phyloP scores from a whole-genome alignment of 2,329 filamentous ascomycete genomes.

The Thelonectria discophora region DNA sequence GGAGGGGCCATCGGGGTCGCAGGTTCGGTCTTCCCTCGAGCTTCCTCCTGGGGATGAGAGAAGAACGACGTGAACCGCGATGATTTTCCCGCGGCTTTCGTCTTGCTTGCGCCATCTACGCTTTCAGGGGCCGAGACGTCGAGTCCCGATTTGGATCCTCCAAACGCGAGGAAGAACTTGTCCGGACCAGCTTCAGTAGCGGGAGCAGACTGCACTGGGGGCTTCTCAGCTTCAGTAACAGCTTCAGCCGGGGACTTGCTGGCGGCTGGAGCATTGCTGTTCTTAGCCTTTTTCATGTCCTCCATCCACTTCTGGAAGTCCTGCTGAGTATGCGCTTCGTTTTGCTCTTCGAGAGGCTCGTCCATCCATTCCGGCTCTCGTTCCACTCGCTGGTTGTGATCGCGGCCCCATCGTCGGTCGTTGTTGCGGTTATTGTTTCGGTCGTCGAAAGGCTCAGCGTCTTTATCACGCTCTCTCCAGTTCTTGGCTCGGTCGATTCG shows the following conservation, averaged over 20 bases:
- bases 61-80: constrained; percentile 91
- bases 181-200: constrained; percentile 75
- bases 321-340: constrained; percentile 80
- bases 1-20: constrained; percentile 50
- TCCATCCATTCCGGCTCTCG: constrained; percentile 94
- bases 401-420: constrained; percentile 65
- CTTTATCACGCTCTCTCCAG: constrained; percentile 65
- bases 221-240: constrained; percentile 58
- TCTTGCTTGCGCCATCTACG: constrained; percentile 55
- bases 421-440: constrained; percentile 61
- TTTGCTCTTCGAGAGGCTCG: constrained; percentile 72
- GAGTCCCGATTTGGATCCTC: constrained; percentile 50
- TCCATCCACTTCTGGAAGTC: constrained; percentile 97
- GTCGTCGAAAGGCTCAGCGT: constrained; percentile 59
- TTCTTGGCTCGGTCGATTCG: constrained; percentile 67
- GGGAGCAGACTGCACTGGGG: constrained; percentile 67
- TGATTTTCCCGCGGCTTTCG: constrained; percentile 70
- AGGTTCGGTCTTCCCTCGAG: constrained; percentile 59
- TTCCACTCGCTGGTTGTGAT: constrained; percentile 69
- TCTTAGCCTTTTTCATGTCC: constrained; percentile 77
- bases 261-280: constrained; percentile 47
- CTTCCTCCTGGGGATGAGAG: constrained; percentile 59
- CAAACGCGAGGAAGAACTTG: constrained; percentile 76
- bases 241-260: constrained; percentile 49
- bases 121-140: constrained; percentile 63